Evolutionary conservation across 495 filamentous ascomycete genomes (phyloP).

Genomic region (Hypoxylon fragiforme): DNA sequence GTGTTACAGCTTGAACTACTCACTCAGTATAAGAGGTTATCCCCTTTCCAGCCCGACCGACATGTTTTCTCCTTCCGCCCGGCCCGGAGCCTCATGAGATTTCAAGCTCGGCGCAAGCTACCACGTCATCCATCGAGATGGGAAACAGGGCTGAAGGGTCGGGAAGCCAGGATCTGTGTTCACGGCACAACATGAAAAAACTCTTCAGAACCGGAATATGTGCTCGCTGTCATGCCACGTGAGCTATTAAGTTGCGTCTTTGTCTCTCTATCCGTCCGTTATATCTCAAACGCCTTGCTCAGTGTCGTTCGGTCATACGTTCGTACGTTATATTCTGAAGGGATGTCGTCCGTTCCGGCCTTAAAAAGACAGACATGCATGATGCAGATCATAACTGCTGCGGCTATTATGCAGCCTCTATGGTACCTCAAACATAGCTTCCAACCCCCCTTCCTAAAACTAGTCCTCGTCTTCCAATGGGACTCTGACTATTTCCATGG

Average conservation of each 20-base stretch:
- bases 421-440: slow-evolving; percentile 13
- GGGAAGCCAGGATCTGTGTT: not conserved
- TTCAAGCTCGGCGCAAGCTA: not conserved
- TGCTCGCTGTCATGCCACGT: slow-evolving; percentile 26
- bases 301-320: slow-evolving; percentile 6
- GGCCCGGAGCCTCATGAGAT: slow-evolving; percentile 1
- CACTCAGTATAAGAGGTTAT: too few species aligned
- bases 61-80: not conserved
- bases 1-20: too few species aligned
- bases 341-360: not conserved
- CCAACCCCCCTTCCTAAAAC: slow-evolving; percentile 1
- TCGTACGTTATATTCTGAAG: not conserved
- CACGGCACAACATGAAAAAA: not conserved
- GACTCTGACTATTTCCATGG: not conserved
- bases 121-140: not conserved
- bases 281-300: not conserved
- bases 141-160: slow-evolving; percentile 1
- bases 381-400: slow-evolving; percentile 13
- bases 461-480: not conserved
- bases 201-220: slow-evolving; percentile 7
- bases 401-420: not conserved
- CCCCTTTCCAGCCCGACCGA: not conserved
- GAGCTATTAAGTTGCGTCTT: slow-evolving; percentile 19
- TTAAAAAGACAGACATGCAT: slow-evolving; percentile 20
- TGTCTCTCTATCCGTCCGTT: not conserved